Evolutionary conservation across 2,329 filamentous ascomycete genomes (phyloP).

Genomic region (Aspergillus tamarii): DNA sequence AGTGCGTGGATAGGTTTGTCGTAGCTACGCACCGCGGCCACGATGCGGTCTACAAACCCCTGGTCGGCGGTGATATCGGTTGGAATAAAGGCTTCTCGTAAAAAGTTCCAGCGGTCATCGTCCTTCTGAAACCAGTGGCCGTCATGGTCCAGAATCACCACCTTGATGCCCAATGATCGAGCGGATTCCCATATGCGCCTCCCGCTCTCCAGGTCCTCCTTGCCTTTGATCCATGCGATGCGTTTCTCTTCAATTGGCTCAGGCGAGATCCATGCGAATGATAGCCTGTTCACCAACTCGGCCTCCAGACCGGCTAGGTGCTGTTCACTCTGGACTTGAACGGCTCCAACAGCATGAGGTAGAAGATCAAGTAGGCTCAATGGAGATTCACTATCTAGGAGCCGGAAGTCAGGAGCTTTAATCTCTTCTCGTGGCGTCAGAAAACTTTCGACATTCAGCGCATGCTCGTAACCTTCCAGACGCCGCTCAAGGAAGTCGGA

Average conservation of each 20-base stretch:
- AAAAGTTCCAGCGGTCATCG: neutral
- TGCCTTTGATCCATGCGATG: constrained; percentile 7
- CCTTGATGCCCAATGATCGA: neutral
- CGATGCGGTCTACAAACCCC: neutral
- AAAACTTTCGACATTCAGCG: constrained; percentile 1
- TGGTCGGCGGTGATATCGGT: constrained; percentile 1
- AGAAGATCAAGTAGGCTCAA: neutral
- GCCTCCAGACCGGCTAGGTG: neutral
- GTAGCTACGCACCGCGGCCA: constrained; percentile 6
- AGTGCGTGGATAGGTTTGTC: constrained; percentile 7
- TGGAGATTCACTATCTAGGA: neutral
- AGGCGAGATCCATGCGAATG: constrained; percentile 2
- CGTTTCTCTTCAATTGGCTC: constrained; percentile 6
- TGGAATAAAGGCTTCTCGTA: constrained; percentile 2
- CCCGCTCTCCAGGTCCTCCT: constrained; percentile 1
- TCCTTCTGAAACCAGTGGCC: constrained; percentile 4
- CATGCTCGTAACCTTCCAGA: constrained; percentile 2
- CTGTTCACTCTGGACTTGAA: constrained; percentile 5
- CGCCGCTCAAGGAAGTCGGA: constrained; percentile 8
- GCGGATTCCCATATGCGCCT: constrained; percentile 6
- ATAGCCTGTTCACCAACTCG: constrained; percentile 5
- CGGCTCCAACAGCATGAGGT: neutral
- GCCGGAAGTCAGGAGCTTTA: constrained; percentile 5
- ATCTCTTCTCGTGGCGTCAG: neutral
- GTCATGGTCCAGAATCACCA: constrained; percentile 1